Percentiles rank a stretch among this genome's conserved stretches.
Evolutionary conservation across 176 grass and related monocot genomes (phyloP).

Genomic region (Leersia perrieri): DNA sequence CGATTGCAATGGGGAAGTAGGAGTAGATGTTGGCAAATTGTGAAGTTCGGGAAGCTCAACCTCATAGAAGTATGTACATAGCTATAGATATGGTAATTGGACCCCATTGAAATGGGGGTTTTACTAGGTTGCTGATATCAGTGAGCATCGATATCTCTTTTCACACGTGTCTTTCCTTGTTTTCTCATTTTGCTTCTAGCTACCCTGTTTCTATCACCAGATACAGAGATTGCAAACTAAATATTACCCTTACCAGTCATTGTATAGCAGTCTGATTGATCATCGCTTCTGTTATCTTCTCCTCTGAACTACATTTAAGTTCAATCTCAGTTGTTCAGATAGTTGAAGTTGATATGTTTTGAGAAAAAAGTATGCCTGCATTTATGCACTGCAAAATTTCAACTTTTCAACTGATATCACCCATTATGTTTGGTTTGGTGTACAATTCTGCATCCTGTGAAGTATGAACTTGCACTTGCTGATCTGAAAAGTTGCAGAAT

Average conservation of each 20-base stretch:
- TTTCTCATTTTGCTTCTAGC: constrained; percentile 33
- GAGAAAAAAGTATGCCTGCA: too few species aligned
- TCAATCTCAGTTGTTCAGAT: not conserved
- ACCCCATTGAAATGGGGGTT: constrained; percentile 15
- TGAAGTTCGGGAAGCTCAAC: constrained; percentile 36
- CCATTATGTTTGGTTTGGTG: too few species aligned
- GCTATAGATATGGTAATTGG: constrained; percentile 44
- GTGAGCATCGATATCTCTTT: constrained; percentile 9
- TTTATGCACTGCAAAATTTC: too few species aligned
- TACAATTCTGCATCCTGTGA: too few species aligned
- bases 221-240: constrained; percentile 17
- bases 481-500: too few species aligned
- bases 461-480: too few species aligned
- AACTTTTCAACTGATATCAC: too few species aligned
- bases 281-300: not conserved
- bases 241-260: constrained; percentile 2
- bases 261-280: constrained; percentile 1
- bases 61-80: constrained; percentile 44
- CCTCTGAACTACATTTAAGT: not conserved
- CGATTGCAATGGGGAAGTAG: constrained; percentile 30
- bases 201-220: not conserved
- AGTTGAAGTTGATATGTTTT: not conserved
- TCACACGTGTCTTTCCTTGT: constrained; percentile 24
- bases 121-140: constrained; percentile 36
- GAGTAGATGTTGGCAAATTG: constrained; percentile 40